Percentiles rank a stretch among this genome's conserved stretches.
Evolutionary conservation across 306 rosid genomes (phyloP).

Genomic region (Trifolium subterraneum): DNA sequence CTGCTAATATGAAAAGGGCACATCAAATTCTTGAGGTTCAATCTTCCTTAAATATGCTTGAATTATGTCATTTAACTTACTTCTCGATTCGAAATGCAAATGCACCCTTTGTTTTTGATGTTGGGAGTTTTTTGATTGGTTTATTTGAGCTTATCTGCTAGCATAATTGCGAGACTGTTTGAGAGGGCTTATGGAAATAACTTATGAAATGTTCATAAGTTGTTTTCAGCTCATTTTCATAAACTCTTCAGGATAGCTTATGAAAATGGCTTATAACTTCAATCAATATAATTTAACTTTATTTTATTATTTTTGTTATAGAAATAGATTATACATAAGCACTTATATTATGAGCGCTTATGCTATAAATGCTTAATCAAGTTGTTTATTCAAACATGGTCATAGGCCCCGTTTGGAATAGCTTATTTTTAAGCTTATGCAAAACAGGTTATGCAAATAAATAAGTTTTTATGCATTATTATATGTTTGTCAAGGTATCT

Average conservation of each 20-base stretch:
- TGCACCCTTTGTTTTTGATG: too few species aligned
- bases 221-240: too few species aligned
- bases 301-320: background rate
- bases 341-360: background rate
- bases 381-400: background rate
- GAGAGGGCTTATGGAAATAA: background rate
- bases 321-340: background rate
- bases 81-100: too few species aligned
- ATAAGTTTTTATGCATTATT: too few species aligned
- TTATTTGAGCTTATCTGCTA: background rate
- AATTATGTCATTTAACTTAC: too few species aligned
- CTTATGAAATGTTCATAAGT: background rate
- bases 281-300: background rate
- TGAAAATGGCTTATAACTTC: background rate
- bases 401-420: too few species aligned
- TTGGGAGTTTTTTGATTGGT: background rate
- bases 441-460: too few species aligned
- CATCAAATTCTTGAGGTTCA: constrained; percentile 79
- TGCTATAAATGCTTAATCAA: background rate
- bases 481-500: too few species aligned
- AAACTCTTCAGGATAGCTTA: background rate
- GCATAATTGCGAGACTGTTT: background rate
- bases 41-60: background rate
- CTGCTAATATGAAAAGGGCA: constrained; percentile 78
- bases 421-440: too few species aligned